Evolutionary conservation across 1,139 yeast species (phyloP), one percentile per base, ranked within the genome.

Genomic region (Debaryomycetaceae sp.): DNA sequence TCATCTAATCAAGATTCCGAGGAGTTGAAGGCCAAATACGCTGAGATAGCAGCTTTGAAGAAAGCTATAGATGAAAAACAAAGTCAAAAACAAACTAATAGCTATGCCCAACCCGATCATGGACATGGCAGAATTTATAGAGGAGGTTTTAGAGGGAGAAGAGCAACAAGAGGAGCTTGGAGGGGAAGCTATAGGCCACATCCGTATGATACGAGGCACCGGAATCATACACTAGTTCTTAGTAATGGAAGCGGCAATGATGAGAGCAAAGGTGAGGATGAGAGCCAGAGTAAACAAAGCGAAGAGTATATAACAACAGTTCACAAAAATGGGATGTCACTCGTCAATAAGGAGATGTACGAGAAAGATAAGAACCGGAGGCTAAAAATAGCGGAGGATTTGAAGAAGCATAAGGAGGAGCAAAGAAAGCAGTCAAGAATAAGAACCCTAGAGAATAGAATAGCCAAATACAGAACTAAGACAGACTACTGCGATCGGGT

Each of bases 401-500:
- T 36, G 44, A 54, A 50, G 56, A 41, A 42, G 17, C 27, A 48
- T 8, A 51, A 62, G 41, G 52, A 60, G 44, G 53, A 56, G 42
- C 41, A 53, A 13, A 46, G 48, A 34, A 50, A 56, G 34, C 49
- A 50, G 38, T 49, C 44, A 44, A 50, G 45, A 39, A 45, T 14
- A 14, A 35, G 35, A 35, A 41, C 38, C 46, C 35, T 49, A 34
- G 59, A 54, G 42, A 39, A 50, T 4, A 54, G 58, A 38, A 49
- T 70, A 9, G 49, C 60, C 20, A 52, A 57, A 43, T 59, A 67
- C 46, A 56, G 63, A 45, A 48, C 50, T 5, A 58, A 59, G 44
- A 68, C 65, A 34, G 72, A 65, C 34, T 57, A 56, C 43, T 66
- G 68, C 47, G 80, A 78, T 49, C 56, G 80, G 39, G 52, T 72